Conservation (phyloP, 441 rosid genomes). For the Populus hybrid region DNA sequence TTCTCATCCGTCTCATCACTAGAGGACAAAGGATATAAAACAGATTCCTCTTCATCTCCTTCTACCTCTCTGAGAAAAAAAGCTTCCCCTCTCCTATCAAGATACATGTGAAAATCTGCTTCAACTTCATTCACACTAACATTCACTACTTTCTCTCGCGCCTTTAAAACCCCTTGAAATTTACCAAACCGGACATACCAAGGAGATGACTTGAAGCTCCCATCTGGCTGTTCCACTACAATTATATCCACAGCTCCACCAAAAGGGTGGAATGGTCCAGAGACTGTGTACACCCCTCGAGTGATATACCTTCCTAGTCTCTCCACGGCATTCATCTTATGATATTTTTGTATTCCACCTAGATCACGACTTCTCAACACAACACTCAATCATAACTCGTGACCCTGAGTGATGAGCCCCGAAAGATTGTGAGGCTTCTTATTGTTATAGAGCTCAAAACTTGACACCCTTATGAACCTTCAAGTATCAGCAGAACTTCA, state of each 20-base stretch:
- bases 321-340: constrained; percentile 74
- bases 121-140: constrained; percentile 78
- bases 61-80: constrained; percentile 74
- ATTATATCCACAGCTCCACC: constrained; percentile 98
- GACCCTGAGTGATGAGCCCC: constrained; percentile 19
- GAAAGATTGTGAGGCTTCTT: constrained; percentile 16
- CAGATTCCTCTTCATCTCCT: constrained; percentile 41
- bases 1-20: constrained; percentile 56
- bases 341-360: constrained; percentile 19
- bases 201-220: constrained; percentile 90
- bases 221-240: constrained; percentile 92
- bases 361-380: constrained; percentile 20
- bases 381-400: constrained; percentile 21
- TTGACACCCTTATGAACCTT: not conserved
- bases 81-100: constrained; percentile 92
- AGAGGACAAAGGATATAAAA: constrained; percentile 46
- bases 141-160: constrained; percentile 55
- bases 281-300: constrained; percentile 74
- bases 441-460: not conserved
- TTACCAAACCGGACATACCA: constrained; percentile 96
- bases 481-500: not conserved
- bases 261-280: constrained; percentile 93
- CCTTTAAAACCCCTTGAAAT: constrained; percentile 95
- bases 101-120: constrained; percentile 73
- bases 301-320: constrained; percentile 86